A percentile compares a stretch with the other conserved stretches of the same genome.
These are phyloP conservation scores for Parasitella parasitica DNA, from an alignment of 371 early-diverging fungal species.

Conservation along the genomic window DNA sequence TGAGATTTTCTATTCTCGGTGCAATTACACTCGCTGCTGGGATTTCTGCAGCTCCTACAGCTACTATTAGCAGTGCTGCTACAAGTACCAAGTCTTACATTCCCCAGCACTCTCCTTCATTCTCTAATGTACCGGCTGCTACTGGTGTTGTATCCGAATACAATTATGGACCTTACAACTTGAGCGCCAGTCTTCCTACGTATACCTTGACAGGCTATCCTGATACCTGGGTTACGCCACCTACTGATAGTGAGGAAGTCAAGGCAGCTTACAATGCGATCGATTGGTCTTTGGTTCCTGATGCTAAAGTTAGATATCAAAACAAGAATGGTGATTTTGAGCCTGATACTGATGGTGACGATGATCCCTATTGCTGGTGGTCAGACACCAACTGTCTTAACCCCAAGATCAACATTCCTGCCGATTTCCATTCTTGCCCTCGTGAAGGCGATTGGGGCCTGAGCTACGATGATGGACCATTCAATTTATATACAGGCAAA, in stretches of 20 bases:
- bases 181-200: conserved; percentile 1
- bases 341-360: conserved; percentile 8
- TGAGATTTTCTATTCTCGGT: background rate
- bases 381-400: conserved; percentile 35
- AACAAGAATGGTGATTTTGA: conserved; percentile 7
- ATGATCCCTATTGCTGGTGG: conserved; percentile 45
- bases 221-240: conserved; percentile 8
- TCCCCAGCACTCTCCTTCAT: conserved; percentile 10
- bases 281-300: conserved; percentile 25
- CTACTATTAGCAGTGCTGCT: background rate
- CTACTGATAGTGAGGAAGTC: conserved; percentile 15
- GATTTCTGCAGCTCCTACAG: conserved; percentile 5
- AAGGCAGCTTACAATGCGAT: conserved; percentile 16
- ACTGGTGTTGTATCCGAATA: conserved; percentile 9
- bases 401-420: conserved; percentile 36
- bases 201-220: conserved; percentile 11
- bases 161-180: conserved; percentile 11
- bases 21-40: background rate
- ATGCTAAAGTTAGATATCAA: conserved; percentile 17
- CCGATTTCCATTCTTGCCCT: conserved; percentile 37
- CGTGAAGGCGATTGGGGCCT: conserved; percentile 45
- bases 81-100: background rate
- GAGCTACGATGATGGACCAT: conserved; percentile 46
- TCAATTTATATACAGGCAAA: conserved; percentile 20
- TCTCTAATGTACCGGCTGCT: background rate